Percentiles rank a stretch among this genome's conserved stretches.
These are phyloP conservation scores for Boletus rubropictus DNA, from an alignment of 768 basidiomycete genomes.

Conservation along the genomic window DNA sequence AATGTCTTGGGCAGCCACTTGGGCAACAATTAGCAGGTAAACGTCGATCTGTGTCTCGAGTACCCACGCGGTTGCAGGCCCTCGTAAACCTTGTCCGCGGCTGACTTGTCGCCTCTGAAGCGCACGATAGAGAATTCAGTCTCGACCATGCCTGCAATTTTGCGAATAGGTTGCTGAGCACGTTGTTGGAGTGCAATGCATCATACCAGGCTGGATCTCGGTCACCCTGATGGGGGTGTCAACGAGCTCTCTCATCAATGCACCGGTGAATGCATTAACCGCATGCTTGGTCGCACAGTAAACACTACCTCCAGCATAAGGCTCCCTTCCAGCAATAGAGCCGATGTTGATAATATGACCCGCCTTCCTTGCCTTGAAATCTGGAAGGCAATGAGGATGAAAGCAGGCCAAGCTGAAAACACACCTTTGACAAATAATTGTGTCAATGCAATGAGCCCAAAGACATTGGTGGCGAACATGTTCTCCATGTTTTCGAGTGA, in stretches of 20 bases:
- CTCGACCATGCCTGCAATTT: constrained; percentile 66
- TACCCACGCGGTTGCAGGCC: constrained; percentile 79
- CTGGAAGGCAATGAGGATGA: constrained; percentile 33
- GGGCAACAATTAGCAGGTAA: constrained; percentile 2
- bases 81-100: constrained; percentile 87
- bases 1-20: constrained; percentile 80
- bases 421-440: constrained; percentile 63
- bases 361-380: constrained; percentile 69
- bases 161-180: not conserved
- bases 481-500: constrained; percentile 70
- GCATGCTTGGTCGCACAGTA: constrained; percentile 91
- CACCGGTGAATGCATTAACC: constrained; percentile 79
- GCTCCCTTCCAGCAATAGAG: constrained; percentile 81
- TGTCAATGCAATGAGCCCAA: constrained; percentile 79
- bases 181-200: not conserved
- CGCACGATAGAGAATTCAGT: constrained; percentile 91
- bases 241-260: constrained; percentile 81
- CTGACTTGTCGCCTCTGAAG: constrained; percentile 75
- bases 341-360: constrained; percentile 95
- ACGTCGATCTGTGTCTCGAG: not conserved
- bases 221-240: constrained; percentile 90
- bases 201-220: constrained; percentile 85
- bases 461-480: constrained; percentile 78
- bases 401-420: not conserved
- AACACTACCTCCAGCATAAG: constrained; percentile 88